phyloP scores from a whole-genome alignment of 2,329 filamentous ascomycete species.

The Alternaria ventricosa region DNA sequence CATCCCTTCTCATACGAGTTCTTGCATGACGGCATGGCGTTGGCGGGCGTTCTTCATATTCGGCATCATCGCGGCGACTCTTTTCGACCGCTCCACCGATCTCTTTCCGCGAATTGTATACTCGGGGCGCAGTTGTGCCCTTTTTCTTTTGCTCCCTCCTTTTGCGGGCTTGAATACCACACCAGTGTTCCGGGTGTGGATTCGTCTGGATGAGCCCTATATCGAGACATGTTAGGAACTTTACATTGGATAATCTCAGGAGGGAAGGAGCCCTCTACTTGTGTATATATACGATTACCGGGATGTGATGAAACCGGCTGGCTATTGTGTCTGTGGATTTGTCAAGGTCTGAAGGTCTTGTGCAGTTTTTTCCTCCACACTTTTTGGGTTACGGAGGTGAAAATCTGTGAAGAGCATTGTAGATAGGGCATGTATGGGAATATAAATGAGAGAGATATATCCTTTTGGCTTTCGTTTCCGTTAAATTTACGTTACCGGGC shows the following conservation, averaged over 20 bases:
- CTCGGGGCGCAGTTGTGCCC: constrained; percentile 15
- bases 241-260: constrained; percentile 11
- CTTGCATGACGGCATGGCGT: constrained; percentile 36
- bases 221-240: constrained; percentile 4
- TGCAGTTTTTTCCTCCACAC: not conserved
- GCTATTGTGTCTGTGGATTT: not conserved
- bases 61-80: constrained; percentile 15
- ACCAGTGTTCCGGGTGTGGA: not conserved
- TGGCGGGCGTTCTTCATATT: constrained; percentile 23
- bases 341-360: not conserved
- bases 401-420: not conserved
- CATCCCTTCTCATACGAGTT: constrained; percentile 14
- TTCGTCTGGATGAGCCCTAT: not conserved
- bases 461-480: not conserved
- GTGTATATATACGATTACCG: constrained; percentile 3
- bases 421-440: constrained; percentile 6
- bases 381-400: not conserved
- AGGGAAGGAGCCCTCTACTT: not conserved
- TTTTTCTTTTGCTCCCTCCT: not conserved
- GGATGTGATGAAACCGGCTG: not conserved
- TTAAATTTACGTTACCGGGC: not conserved
- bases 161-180: not conserved
- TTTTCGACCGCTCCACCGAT: constrained; percentile 6
- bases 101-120: constrained; percentile 17
- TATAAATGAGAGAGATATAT: not conserved